Evolutionary conservation across 75 land plant genomes (phyloP).

Genomic region (Isoetes taiwanensis): DNA sequence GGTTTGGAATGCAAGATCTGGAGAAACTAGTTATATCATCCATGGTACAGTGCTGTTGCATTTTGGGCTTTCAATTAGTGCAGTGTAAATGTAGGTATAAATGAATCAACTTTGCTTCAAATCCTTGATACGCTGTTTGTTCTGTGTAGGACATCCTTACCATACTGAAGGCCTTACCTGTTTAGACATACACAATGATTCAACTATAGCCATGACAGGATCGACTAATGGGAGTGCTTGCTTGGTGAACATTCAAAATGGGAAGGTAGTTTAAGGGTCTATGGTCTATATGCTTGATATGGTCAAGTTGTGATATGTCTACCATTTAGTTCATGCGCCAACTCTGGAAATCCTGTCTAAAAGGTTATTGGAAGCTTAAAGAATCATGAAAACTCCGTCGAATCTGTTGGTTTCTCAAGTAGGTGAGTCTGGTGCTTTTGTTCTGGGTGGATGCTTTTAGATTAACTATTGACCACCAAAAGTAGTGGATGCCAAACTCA

Average conservation of each 20-base stretch:
- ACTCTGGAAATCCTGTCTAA: too few species aligned
- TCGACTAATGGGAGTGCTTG: constrained; percentile 63
- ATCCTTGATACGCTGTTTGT: too few species aligned
- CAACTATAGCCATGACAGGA: constrained; percentile 67
- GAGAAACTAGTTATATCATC: constrained; percentile 49
- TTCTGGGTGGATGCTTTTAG: too few species aligned
- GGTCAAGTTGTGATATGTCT: neutral
- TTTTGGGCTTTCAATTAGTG: neutral
- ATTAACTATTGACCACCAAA: constrained; percentile 78
- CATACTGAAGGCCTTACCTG: constrained; percentile 82
- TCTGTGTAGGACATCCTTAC: constrained; percentile 72
- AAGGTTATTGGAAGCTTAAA: constrained; percentile 51
- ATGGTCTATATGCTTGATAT: neutral
- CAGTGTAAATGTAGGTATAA: too few species aligned
- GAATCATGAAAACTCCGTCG: constrained; percentile 54
- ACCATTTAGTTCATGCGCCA: too few species aligned
- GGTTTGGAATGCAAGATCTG: constrained; percentile 83
- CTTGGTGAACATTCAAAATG: constrained; percentile 59
- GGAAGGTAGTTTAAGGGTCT: constrained; percentile 36
- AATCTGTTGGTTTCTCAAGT: constrained; percentile 46
- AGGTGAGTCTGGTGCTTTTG: constrained; percentile 38
- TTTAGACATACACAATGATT: constrained; percentile 53
- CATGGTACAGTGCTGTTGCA: constrained; percentile 44
- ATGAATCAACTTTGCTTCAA: too few species aligned
- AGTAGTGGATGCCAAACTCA: constrained; percentile 67